Percentiles rank a stretch among this genome's conserved stretches.
Evolutionary conservation across 2,329 filamentous ascomycete species (phyloP).

Genomic region (Xylariaceae sp.): DNA sequence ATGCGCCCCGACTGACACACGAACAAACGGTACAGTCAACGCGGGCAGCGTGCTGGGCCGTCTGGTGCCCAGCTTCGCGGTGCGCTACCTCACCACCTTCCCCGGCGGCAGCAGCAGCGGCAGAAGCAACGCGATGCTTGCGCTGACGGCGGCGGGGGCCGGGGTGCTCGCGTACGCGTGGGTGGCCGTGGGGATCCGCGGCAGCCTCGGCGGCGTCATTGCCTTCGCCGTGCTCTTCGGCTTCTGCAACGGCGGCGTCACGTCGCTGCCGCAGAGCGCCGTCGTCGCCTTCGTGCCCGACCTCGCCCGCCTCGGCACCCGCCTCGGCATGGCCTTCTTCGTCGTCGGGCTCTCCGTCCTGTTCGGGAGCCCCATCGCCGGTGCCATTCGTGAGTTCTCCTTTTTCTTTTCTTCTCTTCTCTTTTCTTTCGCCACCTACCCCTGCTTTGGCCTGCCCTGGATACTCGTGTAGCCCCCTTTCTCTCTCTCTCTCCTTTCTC

Average conservation of each 20-base stretch:
- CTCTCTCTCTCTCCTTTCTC: no score
- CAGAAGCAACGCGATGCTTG: slow-evolving; percentile 25
- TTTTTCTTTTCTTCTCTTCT: no score
- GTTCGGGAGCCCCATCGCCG: slow-evolving; percentile 41
- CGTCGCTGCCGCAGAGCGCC: slow-evolving; percentile 24
- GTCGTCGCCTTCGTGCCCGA: slow-evolving; percentile 16
- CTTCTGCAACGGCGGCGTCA: slow-evolving; percentile 27
- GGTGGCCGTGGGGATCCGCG: neutral
- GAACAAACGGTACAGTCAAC: no score
- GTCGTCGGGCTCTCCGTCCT: slow-evolving; percentile 40
- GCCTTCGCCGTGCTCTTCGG: slow-evolving; percentile 28
- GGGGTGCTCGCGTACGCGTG: slow-evolving; percentile 20
- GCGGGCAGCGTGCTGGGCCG: slow-evolving; percentile 29
- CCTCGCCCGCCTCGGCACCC: slow-evolving; percentile 25
- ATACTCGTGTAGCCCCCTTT: no score
- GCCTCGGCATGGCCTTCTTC: slow-evolving; percentile 35
- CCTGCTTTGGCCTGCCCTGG: no score
- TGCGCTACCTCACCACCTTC: slow-evolving; percentile 23
- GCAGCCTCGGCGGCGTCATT: slow-evolving; percentile 13
- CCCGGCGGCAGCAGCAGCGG: no score
- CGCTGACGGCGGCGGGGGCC: slow-evolving; percentile 19
- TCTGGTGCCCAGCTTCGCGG: slow-evolving; percentile 27
- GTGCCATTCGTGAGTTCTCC: slow-evolving; percentile 32
- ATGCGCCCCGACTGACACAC: no score
- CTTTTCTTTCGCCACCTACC: no score